Conservation (phyloP, 306 rosid species). For the Carpinus fangiana region DNA sequence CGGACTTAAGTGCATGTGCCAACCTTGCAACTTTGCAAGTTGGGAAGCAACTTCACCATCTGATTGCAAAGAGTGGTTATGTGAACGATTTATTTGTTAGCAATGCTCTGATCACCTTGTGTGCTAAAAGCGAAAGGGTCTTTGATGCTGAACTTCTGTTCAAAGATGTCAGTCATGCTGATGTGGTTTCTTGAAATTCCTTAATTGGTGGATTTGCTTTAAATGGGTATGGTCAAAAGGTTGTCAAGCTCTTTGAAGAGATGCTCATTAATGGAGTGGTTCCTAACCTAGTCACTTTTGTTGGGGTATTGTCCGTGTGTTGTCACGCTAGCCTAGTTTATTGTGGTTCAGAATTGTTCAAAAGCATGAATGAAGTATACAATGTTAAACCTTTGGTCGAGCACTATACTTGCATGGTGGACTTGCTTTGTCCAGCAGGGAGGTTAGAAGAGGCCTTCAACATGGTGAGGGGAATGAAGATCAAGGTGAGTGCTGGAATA, state of each 20-base stretch:
- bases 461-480: conserved; percentile 53
- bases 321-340: conserved; percentile 65
- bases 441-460: conserved; percentile 73
- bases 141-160: conserved; percentile 55
- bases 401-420: conserved; percentile 77
- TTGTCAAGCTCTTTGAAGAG: conserved; percentile 51
- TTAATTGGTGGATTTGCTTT: conserved; percentile 74
- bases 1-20: conserved; percentile 74
- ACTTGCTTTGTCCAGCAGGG: conserved; percentile 74
- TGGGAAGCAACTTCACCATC: conserved; percentile 75
- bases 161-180: conserved; percentile 41
- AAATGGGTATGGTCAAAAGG: conserved; percentile 63
- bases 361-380: conserved; percentile 58
- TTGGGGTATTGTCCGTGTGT: conserved; percentile 76
- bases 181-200: conserved; percentile 82
- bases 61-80: conserved; percentile 60
- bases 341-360: conserved; percentile 52
- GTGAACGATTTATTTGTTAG: conserved; percentile 55
- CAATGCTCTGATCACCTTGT: conserved; percentile 77
- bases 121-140: conserved; percentile 66
- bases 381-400: conserved; percentile 58
- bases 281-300: conserved; percentile 71
- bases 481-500: conserved; percentile 57
- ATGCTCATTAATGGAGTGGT: conserved; percentile 46
- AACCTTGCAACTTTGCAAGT: conserved; percentile 69